Base-by-base conservation (phyloP, 306 rosid species). In the Rubus idaeus region DNA sequence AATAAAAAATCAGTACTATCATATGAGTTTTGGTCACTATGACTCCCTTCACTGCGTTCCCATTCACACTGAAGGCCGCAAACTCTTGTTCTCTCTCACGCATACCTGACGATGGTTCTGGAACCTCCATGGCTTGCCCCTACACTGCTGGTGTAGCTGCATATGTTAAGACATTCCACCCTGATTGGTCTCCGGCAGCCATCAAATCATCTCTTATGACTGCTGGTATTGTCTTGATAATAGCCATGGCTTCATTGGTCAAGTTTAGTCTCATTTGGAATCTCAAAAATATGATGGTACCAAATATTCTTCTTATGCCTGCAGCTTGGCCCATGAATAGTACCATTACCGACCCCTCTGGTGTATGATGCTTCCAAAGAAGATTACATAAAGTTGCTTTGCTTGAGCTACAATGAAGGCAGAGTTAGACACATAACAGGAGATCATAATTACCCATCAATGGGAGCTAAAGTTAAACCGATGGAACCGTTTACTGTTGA, bases 331-430 rank as follows among this genome's bases (percentile, higher is more conserved):
- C 61, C 5, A 82, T 82, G 66, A 65, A 40, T 18, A 52, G 13
- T 10, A 79, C 80, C 1, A 5, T 1, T 14, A 65, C 14, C 26
- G 11, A 23, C 30, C 71, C 13, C 88, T 85, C 9, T 85, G 90
- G 0, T 85, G 10, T 88, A 76, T 44, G 86, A 85, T 7, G 21
- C 79, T 35, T 56, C 67, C 0, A 50, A 77, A 67, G 75, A 74
- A 3, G 88, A 85, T 52, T 81, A 88, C 41, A 52, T 85, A 11
- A 46, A 42, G 37, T 26, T 88, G 77, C 65, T 85, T 0, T 83
- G 89, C 10, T 51, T 66, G n/a, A 76, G 74, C 30, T 83, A 61
- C 39, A 47, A 52, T 35, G 68, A 67, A 3, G 42, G 8, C 45
- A 40, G 21, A 20, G 35, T 84, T 6, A 17, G 53, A 51, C 65